Conservation (phyloP, 306 rosid species). For the Pachyrhizus erosus region DNA sequence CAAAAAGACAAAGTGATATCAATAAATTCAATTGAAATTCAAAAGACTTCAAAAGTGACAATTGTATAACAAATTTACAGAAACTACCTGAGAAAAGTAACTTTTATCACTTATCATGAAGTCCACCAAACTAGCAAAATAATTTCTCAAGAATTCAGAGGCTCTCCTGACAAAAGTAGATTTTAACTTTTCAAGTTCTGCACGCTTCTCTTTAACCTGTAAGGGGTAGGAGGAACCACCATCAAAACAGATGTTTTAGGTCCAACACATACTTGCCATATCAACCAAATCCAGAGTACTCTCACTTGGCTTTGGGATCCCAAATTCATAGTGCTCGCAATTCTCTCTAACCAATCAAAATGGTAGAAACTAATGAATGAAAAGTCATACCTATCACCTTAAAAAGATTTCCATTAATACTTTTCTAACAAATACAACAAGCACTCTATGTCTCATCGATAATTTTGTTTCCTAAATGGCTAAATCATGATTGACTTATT, state of each 20-base stretch:
- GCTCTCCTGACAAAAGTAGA: constrained; percentile 96
- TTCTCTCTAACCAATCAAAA: constrained; percentile 33
- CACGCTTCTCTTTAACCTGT: constrained; percentile 93
- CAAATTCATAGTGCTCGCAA: constrained; percentile 23
- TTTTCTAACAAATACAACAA: constrained; percentile 9
- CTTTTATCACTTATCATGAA: constrained; percentile 98
- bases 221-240: constrained; percentile 42
- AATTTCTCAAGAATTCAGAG: constrained; percentile 91
- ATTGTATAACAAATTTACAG: constrained; percentile 13
- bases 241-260: constrained; percentile 39
- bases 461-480: constrained; percentile 16
- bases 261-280: not conserved
- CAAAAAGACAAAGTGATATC: constrained; percentile 40
- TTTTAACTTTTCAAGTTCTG: constrained; percentile 92
- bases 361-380: constrained; percentile 10
- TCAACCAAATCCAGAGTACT: constrained; percentile 1
- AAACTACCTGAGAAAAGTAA: constrained; percentile 94
- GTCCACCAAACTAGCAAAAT: constrained; percentile 97
- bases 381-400: constrained; percentile 24
- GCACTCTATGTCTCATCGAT: constrained; percentile 3
- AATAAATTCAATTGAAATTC: constrained; percentile 3
- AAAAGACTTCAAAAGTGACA: constrained; percentile 24
- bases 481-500: constrained; percentile 18
- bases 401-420: not conserved
- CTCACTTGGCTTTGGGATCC: constrained; percentile 2